phyloP scores from a whole-genome alignment of 2,329 filamentous ascomycete genomes.

The Ophiocordyceps camponoti-leonardi region DNA sequence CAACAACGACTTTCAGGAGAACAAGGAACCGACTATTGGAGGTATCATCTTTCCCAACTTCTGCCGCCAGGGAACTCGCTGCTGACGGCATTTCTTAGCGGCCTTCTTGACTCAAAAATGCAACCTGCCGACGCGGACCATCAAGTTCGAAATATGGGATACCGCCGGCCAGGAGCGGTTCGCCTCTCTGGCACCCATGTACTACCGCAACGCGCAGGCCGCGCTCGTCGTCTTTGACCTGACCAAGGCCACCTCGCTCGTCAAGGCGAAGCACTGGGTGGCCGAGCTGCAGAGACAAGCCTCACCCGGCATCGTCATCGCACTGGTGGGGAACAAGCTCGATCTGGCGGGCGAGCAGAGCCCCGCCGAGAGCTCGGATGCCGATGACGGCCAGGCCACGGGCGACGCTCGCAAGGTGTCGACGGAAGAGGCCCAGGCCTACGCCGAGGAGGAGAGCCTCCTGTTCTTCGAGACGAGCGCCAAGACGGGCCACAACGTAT shows the following conservation, averaged over 20 bases:
- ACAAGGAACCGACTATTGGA: slow-evolving; percentile 98
- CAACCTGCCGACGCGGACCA: slow-evolving; percentile 80
- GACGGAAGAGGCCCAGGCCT: slow-evolving; percentile 78
- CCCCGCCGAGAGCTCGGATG: slow-evolving; percentile 27
- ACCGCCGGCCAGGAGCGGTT: slow-evolving; percentile 96
- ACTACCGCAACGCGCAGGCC: slow-evolving; percentile 96
- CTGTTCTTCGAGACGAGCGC: slow-evolving; percentile 97
- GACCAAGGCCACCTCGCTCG: slow-evolving; percentile 85
- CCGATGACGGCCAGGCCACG: slow-evolving; percentile 41
- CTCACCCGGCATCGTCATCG: slow-evolving; percentile 90
- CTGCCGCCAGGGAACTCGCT: slow-evolving; percentile 3
- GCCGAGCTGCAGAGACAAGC: slow-evolving; percentile 94
- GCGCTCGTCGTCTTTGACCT: slow-evolving; percentile 97
- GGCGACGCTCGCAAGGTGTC: slow-evolving; percentile 74
- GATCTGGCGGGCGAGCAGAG: slow-evolving; percentile 57
- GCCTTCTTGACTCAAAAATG: slow-evolving; percentile 98
- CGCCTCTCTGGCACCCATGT: slow-evolving; percentile 93
- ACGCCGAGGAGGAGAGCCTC: slow-evolving; percentile 86
- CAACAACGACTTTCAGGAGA: slow-evolving; percentile 99
- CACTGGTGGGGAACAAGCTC: slow-evolving; percentile 90
- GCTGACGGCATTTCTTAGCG: slow-evolving; percentile 33
- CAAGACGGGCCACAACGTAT: slow-evolving; percentile 88
- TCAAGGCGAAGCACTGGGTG: slow-evolving; percentile 98
- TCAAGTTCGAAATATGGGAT: slow-evolving; percentile 96
- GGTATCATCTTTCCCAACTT: slow-evolving; percentile 33